phyloP scores from a whole-genome alignment of 2,329 filamentous ascomycete genomes.

The Coniosporium tulheliwenetii region DNA sequence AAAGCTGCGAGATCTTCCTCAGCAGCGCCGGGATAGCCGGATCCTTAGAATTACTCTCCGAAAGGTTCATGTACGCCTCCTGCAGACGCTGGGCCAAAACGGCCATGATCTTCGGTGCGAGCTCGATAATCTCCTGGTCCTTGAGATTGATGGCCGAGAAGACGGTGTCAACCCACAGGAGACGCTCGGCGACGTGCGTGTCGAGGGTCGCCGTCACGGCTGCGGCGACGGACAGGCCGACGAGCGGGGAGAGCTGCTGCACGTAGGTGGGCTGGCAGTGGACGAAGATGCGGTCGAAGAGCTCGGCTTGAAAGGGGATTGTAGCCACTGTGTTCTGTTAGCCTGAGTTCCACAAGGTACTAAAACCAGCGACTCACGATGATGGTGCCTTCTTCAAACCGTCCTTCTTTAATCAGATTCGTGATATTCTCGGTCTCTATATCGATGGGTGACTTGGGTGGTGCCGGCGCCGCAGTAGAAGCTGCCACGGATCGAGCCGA shows the following conservation, averaged over 20 bases:
- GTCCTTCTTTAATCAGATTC: slow-evolving; percentile 41
- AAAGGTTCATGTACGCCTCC: slow-evolving; percentile 39
- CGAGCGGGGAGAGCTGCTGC: slow-evolving; percentile 37
- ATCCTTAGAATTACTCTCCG: slow-evolving; percentile 34
- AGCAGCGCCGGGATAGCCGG: slow-evolving; percentile 22
- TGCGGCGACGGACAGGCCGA: slow-evolving; percentile 44
- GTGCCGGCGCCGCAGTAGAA: slow-evolving; percentile 36
- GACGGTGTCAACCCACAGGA: slow-evolving; percentile 43
- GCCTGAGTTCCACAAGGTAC: slow-evolving; percentile 4
- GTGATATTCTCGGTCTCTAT: slow-evolving; percentile 48
- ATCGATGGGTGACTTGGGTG: slow-evolving; percentile 30
- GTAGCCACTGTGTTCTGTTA: slow-evolving; percentile 34
- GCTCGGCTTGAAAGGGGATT: slow-evolving; percentile 40
- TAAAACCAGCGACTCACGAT: slow-evolving; percentile 10
- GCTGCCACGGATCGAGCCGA: slow-evolving; percentile 15
- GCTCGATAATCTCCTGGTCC: slow-evolving; percentile 39
- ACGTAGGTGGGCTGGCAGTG: slow-evolving; percentile 41
- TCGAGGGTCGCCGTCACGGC: slow-evolving; percentile 43
- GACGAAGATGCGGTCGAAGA: slow-evolving; percentile 49
- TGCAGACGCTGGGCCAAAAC: slow-evolving; percentile 42
- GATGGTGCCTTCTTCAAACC: slow-evolving; percentile 31
- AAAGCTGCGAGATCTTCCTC: slow-evolving; percentile 26
- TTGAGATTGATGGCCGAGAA: slow-evolving; percentile 38
- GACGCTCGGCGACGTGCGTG: slow-evolving; percentile 36
- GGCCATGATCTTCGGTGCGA: slow-evolving; percentile 44